A percentile compares a stretch with the other conserved stretches of the same genome.
These are phyloP conservation scores for Lasiodiplodia gonubiensis DNA, from an alignment of 2,329 filamentous ascomycete genomes.

Conservation along the genomic window DNA sequence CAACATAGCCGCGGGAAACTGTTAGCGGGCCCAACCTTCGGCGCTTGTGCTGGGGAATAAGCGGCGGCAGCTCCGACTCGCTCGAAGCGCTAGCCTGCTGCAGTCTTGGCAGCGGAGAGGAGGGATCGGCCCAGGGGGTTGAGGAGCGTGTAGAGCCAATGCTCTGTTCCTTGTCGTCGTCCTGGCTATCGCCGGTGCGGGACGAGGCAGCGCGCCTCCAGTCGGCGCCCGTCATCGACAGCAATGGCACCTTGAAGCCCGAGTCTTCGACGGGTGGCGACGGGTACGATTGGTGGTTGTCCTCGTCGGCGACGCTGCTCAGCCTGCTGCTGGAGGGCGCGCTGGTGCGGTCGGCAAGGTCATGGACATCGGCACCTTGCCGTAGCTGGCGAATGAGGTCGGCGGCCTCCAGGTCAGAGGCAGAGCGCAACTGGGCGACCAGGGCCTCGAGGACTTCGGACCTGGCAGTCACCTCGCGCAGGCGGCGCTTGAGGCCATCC, in stretches of 20 bases:
- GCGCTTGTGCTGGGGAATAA: neutral
- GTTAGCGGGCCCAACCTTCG: constrained; percentile 6
- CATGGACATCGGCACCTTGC: neutral
- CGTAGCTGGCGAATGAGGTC: constrained; percentile 23
- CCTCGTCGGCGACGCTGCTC: constrained; percentile 7
- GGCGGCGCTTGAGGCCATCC: constrained; percentile 27
- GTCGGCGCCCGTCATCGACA: constrained; percentile 2
- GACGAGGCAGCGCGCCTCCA: neutral
- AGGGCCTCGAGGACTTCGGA: constrained; percentile 24
- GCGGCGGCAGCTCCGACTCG: constrained; percentile 7
- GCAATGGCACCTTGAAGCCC: constrained; percentile 5
- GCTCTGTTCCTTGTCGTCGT: constrained; percentile 8
- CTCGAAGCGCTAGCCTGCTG: neutral
- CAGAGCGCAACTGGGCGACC: constrained; percentile 12
- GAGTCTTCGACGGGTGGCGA: constrained; percentile 17
- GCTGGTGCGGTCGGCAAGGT: constrained; percentile 6
- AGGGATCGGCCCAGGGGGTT: constrained; percentile 5
- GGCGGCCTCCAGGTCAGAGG: constrained; percentile 13
- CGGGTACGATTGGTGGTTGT: constrained; percentile 12
- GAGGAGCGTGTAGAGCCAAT: constrained; percentile 5
- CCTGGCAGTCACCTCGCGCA: constrained; percentile 21
- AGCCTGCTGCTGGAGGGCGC: constrained; percentile 14
- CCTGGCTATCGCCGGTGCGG: neutral
- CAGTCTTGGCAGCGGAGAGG: constrained; percentile 14
- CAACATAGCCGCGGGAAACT: constrained; percentile 17